Percentiles rank a stretch among this genome's conserved stretches.
Conservation (phyloP, 306 rosid genomes). For the Cotoneaster glaucophyllus region DNA sequence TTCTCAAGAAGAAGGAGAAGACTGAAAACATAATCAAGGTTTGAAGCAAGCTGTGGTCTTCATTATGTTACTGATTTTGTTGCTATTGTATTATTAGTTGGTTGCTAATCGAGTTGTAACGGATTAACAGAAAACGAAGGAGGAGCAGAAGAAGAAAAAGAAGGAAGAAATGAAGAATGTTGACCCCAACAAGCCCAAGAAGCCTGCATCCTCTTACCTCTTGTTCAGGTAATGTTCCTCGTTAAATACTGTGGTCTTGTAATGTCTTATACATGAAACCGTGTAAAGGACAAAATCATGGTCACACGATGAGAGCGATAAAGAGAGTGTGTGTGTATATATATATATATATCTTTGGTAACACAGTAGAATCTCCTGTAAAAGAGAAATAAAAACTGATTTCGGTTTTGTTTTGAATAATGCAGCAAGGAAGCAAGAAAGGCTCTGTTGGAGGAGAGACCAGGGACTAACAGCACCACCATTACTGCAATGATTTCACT, state of each 20-base stretch:
- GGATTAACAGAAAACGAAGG: constrained; percentile 53
- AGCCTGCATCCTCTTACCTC: constrained; percentile 72
- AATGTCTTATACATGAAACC: not conserved
- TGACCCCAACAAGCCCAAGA: constrained; percentile 84
- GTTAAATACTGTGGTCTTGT: not conserved
- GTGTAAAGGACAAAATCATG: too few relatives aligned
- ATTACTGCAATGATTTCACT: constrained; percentile 60
- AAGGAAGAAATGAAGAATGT: constrained; percentile 46
- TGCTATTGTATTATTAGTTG: not conserved
- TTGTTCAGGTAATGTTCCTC: constrained; percentile 44
- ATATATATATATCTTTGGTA: too few relatives aligned
- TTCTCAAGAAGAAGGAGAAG: constrained; percentile 91
- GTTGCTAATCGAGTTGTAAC: not conserved
- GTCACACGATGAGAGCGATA: too few relatives aligned
- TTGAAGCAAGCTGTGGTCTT: not conserved
- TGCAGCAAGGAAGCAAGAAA: constrained; percentile 77
- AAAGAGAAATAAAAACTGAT: not conserved
- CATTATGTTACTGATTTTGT: not conserved
- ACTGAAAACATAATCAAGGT: constrained; percentile 79
- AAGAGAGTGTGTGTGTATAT: not conserved
- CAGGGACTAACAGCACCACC: constrained; percentile 41
- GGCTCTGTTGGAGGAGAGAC: constrained; percentile 49
- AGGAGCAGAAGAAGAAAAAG: constrained; percentile 56
- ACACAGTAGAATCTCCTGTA: too few relatives aligned
- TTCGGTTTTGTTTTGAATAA: not conserved